Evolutionary conservation across 2,329 filamentous ascomycete genomes (phyloP), one percentile per base, ranked within the genome.

Genomic region (Calonectria pteridis): DNA sequence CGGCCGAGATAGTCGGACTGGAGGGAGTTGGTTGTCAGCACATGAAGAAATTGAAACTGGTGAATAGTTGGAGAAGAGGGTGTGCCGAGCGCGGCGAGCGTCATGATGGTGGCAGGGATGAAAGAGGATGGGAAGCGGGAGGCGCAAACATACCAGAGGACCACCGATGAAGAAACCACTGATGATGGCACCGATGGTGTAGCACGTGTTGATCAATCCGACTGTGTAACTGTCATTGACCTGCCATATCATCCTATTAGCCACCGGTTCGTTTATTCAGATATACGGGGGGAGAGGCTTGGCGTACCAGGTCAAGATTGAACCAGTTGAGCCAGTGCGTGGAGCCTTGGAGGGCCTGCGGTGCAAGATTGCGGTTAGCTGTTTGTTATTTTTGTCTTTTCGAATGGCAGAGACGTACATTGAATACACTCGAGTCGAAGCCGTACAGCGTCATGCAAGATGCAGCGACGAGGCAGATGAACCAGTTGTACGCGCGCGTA

Each of bases 391-490:
- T 49, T 11, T 2, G 26, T 28, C 50, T 4, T 40, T 50, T 20
- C 16, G 55, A n/a, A 13, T 33, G 18, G 16, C 7, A 10, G 11
- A 6, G 4, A 18, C 74, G 66, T 74, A 77, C 92, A 82, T 94
- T 94, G 87, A 92, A 94, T 59, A 94, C 92, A 46, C 92, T 93
- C 1, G 93, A 92, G 87, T 94, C 93, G 81, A 94, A 94, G 71
- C 93, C 93, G 81, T 94, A 94, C 55, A 94, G 87, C 28, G 94
- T 92, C 93, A 94, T 94, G 83, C 92, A 94, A 82, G 92, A 91
- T 79, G 93, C 92, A 71, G 93, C 93, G 76, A 94, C 91, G 69
- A 93, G 86, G 73, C 91, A 92, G 77, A 93, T 91, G 85, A 92
- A 94, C 79, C 79, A 80, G 76, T 80, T 80, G 77, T 80, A 80